Evolutionary conservation across 768 basidiomycete genomes (phyloP).

Genomic region (Lactifluus piperatus): DNA sequence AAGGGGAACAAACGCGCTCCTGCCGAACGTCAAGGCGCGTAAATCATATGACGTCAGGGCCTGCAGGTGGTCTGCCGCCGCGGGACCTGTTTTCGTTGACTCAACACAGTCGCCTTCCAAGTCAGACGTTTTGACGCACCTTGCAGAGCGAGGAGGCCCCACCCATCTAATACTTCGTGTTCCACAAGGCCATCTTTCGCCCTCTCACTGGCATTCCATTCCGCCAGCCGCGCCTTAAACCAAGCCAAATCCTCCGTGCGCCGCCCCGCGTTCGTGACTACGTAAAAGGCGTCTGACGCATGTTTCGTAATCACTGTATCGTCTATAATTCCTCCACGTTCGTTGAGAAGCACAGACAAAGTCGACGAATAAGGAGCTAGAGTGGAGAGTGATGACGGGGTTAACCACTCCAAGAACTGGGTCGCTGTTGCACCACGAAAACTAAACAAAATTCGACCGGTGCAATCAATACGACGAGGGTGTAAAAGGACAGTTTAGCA

Average conservation of each 20-base stretch:
- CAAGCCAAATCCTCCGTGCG: constrained; percentile 74
- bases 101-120: background rate
- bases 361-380: constrained; percentile 73
- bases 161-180: constrained; percentile 70
- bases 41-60: constrained; percentile 68
- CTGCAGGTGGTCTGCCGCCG: constrained; percentile 75
- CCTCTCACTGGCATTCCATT: constrained; percentile 64
- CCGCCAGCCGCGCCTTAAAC: constrained; percentile 56
- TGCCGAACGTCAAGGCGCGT: constrained; percentile 69
- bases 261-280: constrained; percentile 93
- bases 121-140: constrained; percentile 36
- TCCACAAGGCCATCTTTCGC: constrained; percentile 55
- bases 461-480: background rate
- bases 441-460: constrained; percentile 31
- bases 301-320: constrained; percentile 91
- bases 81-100: constrained; percentile 47
- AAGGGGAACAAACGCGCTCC: constrained; percentile 70
- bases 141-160: constrained; percentile 89
- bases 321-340: constrained; percentile 89
- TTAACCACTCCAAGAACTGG: constrained; percentile 81
- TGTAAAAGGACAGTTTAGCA: background rate
- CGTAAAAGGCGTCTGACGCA: constrained; percentile 70
- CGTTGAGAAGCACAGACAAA: constrained; percentile 83
- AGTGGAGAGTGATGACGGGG: constrained; percentile 68
- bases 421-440: constrained; percentile 75